phyloP scores from a whole-genome alignment of 73 alveolate species.

The Symbiodinium pilosum region DNA sequence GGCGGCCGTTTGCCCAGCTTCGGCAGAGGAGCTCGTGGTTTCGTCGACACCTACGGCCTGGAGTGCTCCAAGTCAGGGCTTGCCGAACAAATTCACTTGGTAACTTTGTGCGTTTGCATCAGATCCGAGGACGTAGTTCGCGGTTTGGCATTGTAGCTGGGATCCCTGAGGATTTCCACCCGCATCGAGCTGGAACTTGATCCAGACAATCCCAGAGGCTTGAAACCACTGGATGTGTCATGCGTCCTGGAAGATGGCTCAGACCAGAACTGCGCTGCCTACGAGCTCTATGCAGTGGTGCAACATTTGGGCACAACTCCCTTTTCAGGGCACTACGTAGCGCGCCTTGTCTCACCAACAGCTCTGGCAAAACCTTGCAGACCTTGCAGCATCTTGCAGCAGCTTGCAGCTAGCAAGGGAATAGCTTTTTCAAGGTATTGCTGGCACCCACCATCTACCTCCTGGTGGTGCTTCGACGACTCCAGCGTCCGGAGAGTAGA shows the following conservation, averaged over 20 bases:
- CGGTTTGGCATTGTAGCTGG: background rate
- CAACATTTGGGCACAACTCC: background rate
- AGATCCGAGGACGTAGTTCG: background rate
- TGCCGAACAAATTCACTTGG: too few relatives aligned
- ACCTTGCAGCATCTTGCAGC: background rate
- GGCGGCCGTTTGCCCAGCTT: background rate
- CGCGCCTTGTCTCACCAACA: background rate
- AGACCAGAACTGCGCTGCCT: background rate
- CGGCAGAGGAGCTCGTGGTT: background rate
- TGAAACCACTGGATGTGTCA: background rate
- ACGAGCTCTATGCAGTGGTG: background rate
- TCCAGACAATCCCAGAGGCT: background rate
- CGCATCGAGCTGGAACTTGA: background rate
- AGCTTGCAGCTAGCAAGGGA: background rate
- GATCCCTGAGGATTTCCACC: slow-evolving; percentile 6
- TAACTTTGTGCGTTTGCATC: background rate
- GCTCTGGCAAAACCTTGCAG: too few relatives aligned
- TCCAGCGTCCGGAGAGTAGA: slow-evolving; percentile 2
- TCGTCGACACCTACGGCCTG: background rate
- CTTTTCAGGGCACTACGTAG: background rate
- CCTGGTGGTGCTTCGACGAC: slow-evolving; percentile 1
- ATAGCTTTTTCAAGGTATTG: background rate
- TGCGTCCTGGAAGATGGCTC: background rate
- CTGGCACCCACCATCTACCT: background rate
- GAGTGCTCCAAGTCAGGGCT: background rate